Evolutionary conservation across 345 rosid genomes (phyloP), one percentile per base, ranked within the genome.

Genomic region (Lumnitzera racemosa): DNA sequence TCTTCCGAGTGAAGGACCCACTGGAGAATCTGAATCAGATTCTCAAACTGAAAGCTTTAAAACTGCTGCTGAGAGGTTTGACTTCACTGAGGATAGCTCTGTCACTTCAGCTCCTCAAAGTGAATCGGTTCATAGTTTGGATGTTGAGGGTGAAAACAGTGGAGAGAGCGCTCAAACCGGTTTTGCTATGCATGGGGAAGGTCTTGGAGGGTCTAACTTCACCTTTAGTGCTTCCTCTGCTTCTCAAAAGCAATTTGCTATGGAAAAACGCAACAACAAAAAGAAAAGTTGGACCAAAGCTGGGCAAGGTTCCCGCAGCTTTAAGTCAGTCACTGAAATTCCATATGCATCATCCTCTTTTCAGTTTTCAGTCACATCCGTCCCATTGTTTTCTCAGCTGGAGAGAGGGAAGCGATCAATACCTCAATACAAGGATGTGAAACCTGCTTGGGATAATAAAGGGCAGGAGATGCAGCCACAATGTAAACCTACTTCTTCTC

Each of bases 11-110:
- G 88, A 80, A 67, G 80, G 61, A 57, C 63, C 74, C 54, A 71
- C 51, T 36, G 87, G 80, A 24, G 88, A 75, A 24, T 76, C 80
- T 58, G 27, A 77, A 57, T 84, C 95, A 20, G 90, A 80, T 63
- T 78, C 81, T 67, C 97, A 90, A 67, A 81, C 96, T 47, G 96
- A 90, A 77, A 90, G 99, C 82, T 88, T 83, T 72, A 83, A 79
- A 73, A 77, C 97, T 46, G 97, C 89, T 61, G 75, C 78, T 29
- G 97, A 94, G 75, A 97, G 85, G 74, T 81, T 86, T 68, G 88
- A 84, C 57, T 67, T 69, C 49, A 70, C 68, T 52, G 74, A 53
- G 65, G 95, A 86, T 67, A 64, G 70, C 56, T 64, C 68, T 53
- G 73, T 53, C 58, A 68, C 72, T 52, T 82, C 91, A 66, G 69